These are phyloP conservation scores for Mollisia scopiformis DNA, from an alignment of 2,329 filamentous ascomycete species.

Conservation along the genomic window DNA sequence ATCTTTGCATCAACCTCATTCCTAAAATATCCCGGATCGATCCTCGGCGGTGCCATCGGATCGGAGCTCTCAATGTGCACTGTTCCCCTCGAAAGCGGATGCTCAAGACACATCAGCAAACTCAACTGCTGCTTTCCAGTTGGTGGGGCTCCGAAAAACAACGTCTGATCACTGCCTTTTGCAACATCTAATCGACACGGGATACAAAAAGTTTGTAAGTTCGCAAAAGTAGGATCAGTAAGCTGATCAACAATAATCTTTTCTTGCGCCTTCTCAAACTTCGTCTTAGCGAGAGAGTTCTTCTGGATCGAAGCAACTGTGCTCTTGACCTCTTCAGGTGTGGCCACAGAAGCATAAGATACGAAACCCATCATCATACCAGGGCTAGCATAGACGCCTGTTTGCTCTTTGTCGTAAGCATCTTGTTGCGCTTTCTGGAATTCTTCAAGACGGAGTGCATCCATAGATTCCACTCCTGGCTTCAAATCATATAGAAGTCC, in stretches of 20 bases:
- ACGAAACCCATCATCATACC: conserved; percentile 16
- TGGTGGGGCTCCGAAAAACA: conserved; percentile 33
- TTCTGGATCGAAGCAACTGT: conserved; percentile 2
- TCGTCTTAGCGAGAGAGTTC: conserved; percentile 5
- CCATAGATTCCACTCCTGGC: conserved; percentile 1
- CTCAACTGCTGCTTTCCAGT: conserved; percentile 42
- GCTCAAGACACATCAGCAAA: not conserved
- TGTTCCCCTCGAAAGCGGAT: conserved; percentile 45
- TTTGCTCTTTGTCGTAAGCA: conserved; percentile 6
- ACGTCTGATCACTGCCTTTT: conserved; percentile 1
- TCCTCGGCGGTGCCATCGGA: conserved; percentile 21
- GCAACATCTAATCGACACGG: conserved; percentile 15
- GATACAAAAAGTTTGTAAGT: conserved; percentile 39
- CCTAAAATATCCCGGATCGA: conserved; percentile 45
- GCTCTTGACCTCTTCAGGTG: conserved; percentile 21
- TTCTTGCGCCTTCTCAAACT: conserved; percentile 9
- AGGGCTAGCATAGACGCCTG: conserved; percentile 1
- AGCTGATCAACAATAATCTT: conserved; percentile 1
- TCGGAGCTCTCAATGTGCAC: conserved; percentile 44
- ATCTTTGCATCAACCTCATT: conserved; percentile 3
- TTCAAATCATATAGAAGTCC: conserved; percentile 30
- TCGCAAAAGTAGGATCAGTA: conserved; percentile 26
- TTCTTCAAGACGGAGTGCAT: conserved; percentile 12
- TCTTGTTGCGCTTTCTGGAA: not conserved
- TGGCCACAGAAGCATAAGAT: conserved; percentile 17